Evolutionary conservation across 164 flowering plant genomes (phyloP), one percentile per base, ranked within the genome.

Genomic region (Cinnamomum chago): DNA sequence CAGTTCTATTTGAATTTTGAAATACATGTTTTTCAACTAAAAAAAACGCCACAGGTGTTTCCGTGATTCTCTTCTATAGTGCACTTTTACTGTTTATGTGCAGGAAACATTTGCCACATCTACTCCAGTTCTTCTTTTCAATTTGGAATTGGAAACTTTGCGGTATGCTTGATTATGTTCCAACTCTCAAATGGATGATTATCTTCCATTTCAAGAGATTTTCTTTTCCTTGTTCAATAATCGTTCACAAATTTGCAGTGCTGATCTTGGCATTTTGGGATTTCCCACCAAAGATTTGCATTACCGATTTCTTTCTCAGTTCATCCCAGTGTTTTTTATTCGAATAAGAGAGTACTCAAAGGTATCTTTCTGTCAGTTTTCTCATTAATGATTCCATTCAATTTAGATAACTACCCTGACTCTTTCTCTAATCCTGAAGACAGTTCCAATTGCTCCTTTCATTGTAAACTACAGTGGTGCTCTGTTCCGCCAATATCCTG

Each of bases 401-500:
- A 65, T 76, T 58, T 78, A 62, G 65, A 58, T 77, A 78, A 78
- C 50, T 58, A 58, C 62, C 72, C 74, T 68, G 68, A 47, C 50
- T 75, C 74, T 70, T 65, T 50, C 62, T 68, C 76, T 77, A 65
- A 71, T 70, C 60, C 72, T 84, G 79, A 88, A 95, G 98, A 93
- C 99, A 84, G 88, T 95, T 69, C 93, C 95, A 78, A 90, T 95
- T 79, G 98, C 97, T 78, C 99, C 99, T 70, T 95, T 81, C 79
- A 79, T 93, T 55, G 81, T 95, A 68, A 95, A 95, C 72, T 95
- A 93, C 84, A 88, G 76, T 76, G 98, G 99, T 82, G 99, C 99
- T 7, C 74, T 95, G 50, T 95, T 95, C 80, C 98, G 99, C 72
- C 99, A 91, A 81, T 93, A 95, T 73, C 98, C 99, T 69, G 99